Evolutionary conservation across 768 basidiomycete genomes (phyloP).

Genomic region (Cubamyces lactineus): DNA sequence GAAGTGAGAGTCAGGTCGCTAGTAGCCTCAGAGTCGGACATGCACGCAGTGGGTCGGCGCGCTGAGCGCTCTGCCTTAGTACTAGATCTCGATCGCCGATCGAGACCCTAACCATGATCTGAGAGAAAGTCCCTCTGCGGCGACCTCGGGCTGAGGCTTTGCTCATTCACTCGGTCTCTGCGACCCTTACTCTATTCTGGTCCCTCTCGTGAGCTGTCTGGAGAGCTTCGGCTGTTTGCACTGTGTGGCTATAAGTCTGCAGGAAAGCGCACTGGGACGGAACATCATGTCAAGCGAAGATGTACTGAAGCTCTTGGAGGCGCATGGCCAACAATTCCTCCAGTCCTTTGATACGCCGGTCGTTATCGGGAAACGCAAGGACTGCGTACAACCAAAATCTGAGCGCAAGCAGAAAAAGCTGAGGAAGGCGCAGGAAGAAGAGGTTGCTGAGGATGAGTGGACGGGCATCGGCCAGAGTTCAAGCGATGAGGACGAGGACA

Average conservation of each 20-base stretch:
- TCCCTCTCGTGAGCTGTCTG: too few species aligned
- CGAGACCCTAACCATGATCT: conserved; percentile 10
- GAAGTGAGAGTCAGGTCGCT: neutral
- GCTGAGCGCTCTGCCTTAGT: too few species aligned
- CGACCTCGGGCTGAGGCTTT: too few species aligned
- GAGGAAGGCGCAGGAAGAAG: conserved; percentile 31
- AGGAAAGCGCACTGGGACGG: neutral
- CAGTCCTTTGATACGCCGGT: conserved; percentile 40
- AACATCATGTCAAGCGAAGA: conserved; percentile 31
- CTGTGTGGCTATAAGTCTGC: too few species aligned
- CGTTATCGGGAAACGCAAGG: conserved; percentile 28
- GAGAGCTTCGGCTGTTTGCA: too few species aligned
- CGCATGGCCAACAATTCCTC: conserved; percentile 52
- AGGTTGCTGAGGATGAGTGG: conserved; percentile 46
- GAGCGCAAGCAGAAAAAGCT: conserved; percentile 20
- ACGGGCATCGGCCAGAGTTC: conserved; percentile 36
- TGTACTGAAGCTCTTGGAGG: conserved; percentile 46
- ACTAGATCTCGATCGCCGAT: neutral
- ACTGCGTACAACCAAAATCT: conserved; percentile 1
- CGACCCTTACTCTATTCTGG: neutral
- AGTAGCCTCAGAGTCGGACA: neutral
- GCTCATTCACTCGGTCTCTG: neutral
- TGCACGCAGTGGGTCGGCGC: too few species aligned
- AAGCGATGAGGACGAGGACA: conserved; percentile 10
- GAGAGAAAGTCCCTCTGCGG: neutral